These are phyloP conservation scores for Aspergillus saccharolyticus DNA, from an alignment of 495 filamentous ascomycete genomes.

Conservation along the genomic window DNA sequence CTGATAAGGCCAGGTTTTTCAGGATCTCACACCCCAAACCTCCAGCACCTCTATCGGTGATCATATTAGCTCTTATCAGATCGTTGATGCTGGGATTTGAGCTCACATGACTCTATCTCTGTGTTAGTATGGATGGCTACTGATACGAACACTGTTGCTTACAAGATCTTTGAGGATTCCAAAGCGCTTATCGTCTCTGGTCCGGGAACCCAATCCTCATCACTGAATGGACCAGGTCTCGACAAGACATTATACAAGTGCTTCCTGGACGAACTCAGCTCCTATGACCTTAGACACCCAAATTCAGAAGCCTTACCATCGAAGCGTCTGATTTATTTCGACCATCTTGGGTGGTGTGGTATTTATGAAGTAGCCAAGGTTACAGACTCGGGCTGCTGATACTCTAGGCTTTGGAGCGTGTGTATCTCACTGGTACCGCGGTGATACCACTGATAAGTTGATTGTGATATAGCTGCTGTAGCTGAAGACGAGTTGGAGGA, in stretches of 20 bases:
- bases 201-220: conserved; percentile 62
- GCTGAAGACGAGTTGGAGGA: background rate
- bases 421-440: background rate
- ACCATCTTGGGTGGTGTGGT: conserved; percentile 12
- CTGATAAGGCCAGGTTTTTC: conserved; percentile 92
- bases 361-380: background rate
- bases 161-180: conserved; percentile 67
- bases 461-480: background rate
- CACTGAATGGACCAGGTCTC: conserved; percentile 72
- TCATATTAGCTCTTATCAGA: conserved; percentile 7
- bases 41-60: conserved; percentile 70
- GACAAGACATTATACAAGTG: conserved; percentile 74
- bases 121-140: conserved; percentile 30
- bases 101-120: conserved; percentile 31
- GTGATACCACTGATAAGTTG: background rate
- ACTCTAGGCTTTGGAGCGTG: background rate
- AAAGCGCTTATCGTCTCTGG: conserved; percentile 55
- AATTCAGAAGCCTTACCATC: conserved; percentile 16
- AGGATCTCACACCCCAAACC: conserved; percentile 95
- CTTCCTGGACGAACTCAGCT: conserved; percentile 50
- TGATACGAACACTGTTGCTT: conserved; percentile 25
- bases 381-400: background rate
- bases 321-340: conserved; percentile 13
- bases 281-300: conserved; percentile 2
- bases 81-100: background rate